A percentile compares a stretch with the other conserved stretches of the same genome.
Evolutionary conservation across 768 basidiomycete species (phyloP).

Genomic region (Calocybe cyanea): DNA sequence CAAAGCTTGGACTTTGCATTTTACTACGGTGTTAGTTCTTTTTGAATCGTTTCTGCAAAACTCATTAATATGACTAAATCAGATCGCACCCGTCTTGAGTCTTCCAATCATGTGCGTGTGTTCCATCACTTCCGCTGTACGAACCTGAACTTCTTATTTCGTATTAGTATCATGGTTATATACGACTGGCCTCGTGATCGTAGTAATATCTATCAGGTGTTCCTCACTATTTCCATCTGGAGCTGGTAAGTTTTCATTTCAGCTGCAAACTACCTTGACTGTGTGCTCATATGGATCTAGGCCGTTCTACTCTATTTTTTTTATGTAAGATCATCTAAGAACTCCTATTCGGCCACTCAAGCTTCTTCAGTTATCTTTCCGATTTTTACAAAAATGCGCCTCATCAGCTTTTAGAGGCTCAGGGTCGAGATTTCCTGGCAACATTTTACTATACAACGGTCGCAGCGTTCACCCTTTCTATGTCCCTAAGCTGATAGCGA

Average conservation of each 20-base stretch:
- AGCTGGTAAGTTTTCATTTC: conserved; percentile 42
- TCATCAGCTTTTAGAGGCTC: conserved; percentile 28
- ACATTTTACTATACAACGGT: conserved; percentile 48
- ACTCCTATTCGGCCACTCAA: conserved; percentile 2
- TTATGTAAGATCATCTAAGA: conserved; percentile 32
- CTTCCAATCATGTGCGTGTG: conserved; percentile 51
- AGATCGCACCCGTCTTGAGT: conserved; percentile 58
- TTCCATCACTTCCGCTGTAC: background rate
- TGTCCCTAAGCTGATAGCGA: conserved; percentile 3
- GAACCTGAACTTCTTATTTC: no score
- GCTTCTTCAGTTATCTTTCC: conserved; percentile 31
- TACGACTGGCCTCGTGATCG: conserved; percentile 71
- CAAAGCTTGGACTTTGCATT: conserved; percentile 55
- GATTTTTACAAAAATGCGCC: conserved; percentile 30
- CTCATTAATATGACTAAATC: background rate
- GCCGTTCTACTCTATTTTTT: conserved; percentile 57
- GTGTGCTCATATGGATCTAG: conserved; percentile 23
- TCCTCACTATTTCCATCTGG: conserved; percentile 58
- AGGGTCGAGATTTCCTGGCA: conserved; percentile 41
- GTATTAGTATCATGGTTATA: conserved; percentile 50
- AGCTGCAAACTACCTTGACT: conserved; percentile 8
- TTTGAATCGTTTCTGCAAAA: background rate
- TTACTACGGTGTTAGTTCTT: conserved; percentile 46
- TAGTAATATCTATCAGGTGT: conserved; percentile 55
- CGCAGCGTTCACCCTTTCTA: conserved; percentile 5